These are phyloP conservation scores for Sisymbrium altissimum DNA, from an alignment of 345 rosid genomes.

Conservation along the genomic window DNA sequence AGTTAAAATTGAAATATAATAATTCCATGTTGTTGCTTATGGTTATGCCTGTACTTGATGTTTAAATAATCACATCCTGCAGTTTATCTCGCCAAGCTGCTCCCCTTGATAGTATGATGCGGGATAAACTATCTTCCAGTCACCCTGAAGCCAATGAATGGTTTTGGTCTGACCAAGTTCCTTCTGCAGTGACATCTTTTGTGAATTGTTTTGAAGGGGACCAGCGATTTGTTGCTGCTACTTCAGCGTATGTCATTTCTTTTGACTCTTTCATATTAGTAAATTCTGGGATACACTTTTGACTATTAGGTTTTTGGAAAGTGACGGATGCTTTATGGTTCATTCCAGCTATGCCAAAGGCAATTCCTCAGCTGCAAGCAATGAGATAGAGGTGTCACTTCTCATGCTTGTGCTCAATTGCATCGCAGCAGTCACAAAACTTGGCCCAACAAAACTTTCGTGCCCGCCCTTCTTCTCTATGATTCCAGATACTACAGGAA, in stretches of 20 bases:
- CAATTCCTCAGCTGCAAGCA: conserved; percentile 44
- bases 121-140: conserved; percentile 74
- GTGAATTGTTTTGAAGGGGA: conserved; percentile 65
- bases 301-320: conserved; percentile 16
- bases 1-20: background rate
- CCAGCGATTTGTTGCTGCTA: conserved; percentile 54
- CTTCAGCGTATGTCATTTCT: conserved; percentile 46
- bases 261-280: conserved; percentile 17
- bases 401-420: conserved; percentile 79
- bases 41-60: conserved; percentile 8
- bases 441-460: conserved; percentile 81
- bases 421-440: conserved; percentile 77
- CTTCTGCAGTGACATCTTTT: conserved; percentile 56
- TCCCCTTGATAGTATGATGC: conserved; percentile 75
- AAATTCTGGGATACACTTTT: background rate
- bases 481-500: conserved; percentile 71
- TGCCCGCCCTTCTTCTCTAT: conserved; percentile 66
- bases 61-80: conserved; percentile 32
- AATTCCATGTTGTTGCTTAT: background rate
- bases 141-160: conserved; percentile 70
- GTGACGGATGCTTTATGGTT: conserved; percentile 17
- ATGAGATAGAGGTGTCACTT: conserved; percentile 63
- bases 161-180: conserved; percentile 84
- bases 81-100: conserved; percentile 75
- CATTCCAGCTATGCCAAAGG: conserved; percentile 52